Base-by-base conservation (phyloP, 1,284 basidiomycete species). In the Clitocybe nebularis region DNA sequence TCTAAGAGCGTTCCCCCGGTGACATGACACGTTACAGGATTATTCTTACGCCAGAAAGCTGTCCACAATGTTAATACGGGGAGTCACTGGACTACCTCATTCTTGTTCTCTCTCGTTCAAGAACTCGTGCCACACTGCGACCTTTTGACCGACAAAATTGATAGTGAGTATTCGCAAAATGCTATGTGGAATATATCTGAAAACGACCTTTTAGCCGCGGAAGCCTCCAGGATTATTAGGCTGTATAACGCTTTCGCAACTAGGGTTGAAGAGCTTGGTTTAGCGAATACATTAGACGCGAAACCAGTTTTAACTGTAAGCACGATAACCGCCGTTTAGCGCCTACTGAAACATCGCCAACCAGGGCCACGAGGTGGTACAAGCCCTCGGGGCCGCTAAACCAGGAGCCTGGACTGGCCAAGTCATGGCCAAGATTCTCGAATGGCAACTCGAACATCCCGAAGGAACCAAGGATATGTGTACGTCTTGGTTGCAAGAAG, bases 371-470 rank as follows among this genome's bases (percentile, higher is more conserved):
- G 77, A 85, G 39, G 68, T 93, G 32, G 67, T 77, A 4, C 50
- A 65, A 17, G 59, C 79, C 3, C 69, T 94, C 5, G 71, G 68
- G 1, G 69, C 68, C 6, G 64, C 67, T 2, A 75, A 70, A 48
- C 74, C 83, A 1, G 89, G 90, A 1, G 75, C 77, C 1, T 84
- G 89, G 79, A 78, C 83, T 4, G 74, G 78, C 20, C 62, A 72
- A 17, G 73, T 85, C 13, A 69, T 89, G n/a, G 64, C 71, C 13
- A 74, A 72, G 26, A 72, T 95, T 29, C 60, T 89, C 16, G 77
- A 81, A 47, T 95, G 90, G 89, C 91, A 93, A 58, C 72, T 96
- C 8, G 81, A 79, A 25, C 67, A 92, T 58, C 89, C 92, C 0
- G 55, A 69, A 1, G 74, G 71, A 0, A 77, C 77, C 1, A 77